These are phyloP conservation scores for Mucor ambiguus DNA, from an alignment of 371 early-diverging fungal genomes.

Conservation along the genomic window DNA sequence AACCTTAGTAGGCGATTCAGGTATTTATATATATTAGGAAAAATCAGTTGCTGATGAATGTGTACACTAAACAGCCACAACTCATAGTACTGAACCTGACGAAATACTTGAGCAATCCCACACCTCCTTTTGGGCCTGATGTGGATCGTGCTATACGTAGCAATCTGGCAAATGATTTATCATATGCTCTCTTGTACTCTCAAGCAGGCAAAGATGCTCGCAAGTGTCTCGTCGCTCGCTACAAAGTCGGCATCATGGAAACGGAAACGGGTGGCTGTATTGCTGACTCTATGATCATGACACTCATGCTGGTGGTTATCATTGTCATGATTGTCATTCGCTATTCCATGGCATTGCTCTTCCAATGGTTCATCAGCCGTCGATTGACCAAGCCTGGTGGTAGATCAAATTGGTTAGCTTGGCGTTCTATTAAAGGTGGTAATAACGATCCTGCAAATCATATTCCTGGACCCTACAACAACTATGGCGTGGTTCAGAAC, in stretches of 20 bases:
- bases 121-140: slow-evolving; percentile 16
- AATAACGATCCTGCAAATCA: slow-evolving; percentile 54
- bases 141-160: slow-evolving; percentile 33
- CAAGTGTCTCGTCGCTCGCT: slow-evolving; percentile 45
- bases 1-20: slow-evolving; percentile 52
- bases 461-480: slow-evolving; percentile 48
- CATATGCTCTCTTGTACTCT: slow-evolving; percentile 43
- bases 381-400: slow-evolving; percentile 52
- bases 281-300: slow-evolving; percentile 54
- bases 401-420: slow-evolving; percentile 51
- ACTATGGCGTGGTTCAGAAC: slow-evolving; percentile 38
- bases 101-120: slow-evolving; percentile 18
- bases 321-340: slow-evolving; percentile 48
- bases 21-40: slow-evolving; percentile 29
- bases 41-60: not conserved
- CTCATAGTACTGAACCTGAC: slow-evolving; percentile 40
- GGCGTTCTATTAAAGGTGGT: slow-evolving; percentile 54
- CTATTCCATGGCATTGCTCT: slow-evolving; percentile 63
- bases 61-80: not conserved
- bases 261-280: slow-evolving; percentile 60
- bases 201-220: slow-evolving; percentile 37
- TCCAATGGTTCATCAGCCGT: slow-evolving; percentile 60
- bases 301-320: slow-evolving; percentile 48
- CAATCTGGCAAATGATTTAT: slow-evolving; percentile 47
- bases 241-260: slow-evolving; percentile 53